Evolutionary conservation across 768 basidiomycete genomes (phyloP).

Genomic region (Crucibulum laeve): DNA sequence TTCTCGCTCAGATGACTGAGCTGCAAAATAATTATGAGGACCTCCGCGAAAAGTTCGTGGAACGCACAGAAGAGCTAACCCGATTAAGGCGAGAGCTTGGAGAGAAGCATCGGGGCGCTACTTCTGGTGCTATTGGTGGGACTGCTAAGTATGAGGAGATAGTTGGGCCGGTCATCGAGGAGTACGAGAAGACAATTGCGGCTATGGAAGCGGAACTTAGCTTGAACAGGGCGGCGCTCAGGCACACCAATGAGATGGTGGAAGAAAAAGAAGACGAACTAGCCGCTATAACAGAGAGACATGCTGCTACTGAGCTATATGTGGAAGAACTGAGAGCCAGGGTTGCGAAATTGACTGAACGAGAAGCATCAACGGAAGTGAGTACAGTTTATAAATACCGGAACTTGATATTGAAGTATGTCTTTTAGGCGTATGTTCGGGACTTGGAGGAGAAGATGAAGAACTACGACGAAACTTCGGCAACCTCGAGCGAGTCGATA

Average conservation of each 20-base stretch:
- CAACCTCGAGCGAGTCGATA: constrained; percentile 74
- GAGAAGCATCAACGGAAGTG: constrained; percentile 92
- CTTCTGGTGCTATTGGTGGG: constrained; percentile 58
- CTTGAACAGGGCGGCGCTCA: constrained; percentile 79
- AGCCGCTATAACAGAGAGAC: constrained; percentile 57
- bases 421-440: constrained; percentile 76
- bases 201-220: constrained; percentile 92
- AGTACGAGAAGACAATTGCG: constrained; percentile 96
- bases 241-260: constrained; percentile 89
- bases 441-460: constrained; percentile 94
- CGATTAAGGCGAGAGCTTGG: constrained; percentile 75
- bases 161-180: constrained; percentile 96
- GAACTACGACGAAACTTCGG: constrained; percentile 72
- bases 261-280: constrained; percentile 89
- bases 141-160: constrained; percentile 86
- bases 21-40: constrained; percentile 85
- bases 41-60: constrained; percentile 78
- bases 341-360: constrained; percentile 77
- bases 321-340: constrained; percentile 81
- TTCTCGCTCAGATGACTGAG: constrained; percentile 76
- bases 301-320: constrained; percentile 78
- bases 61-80: constrained; percentile 85
- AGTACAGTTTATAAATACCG: constrained; percentile 13
- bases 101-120: constrained; percentile 59
- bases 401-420: constrained; percentile 10